Evolutionary conservation across 306 rosid genomes (phyloP).

Genomic region (Citrullus colocynthis): DNA sequence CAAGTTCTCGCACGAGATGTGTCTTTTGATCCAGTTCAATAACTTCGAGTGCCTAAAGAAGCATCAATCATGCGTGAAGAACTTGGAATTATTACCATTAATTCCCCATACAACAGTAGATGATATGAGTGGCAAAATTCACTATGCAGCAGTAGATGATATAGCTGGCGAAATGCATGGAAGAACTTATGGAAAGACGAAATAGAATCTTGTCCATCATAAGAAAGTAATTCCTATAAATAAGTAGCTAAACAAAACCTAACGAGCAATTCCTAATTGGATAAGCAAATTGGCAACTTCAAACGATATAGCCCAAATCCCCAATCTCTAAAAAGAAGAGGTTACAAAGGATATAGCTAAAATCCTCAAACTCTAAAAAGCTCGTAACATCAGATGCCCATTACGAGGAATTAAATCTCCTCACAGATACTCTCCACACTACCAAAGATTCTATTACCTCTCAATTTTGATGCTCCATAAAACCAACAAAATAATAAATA

Average conservation of each 20-base stretch:
- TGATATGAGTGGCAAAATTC: neutral
- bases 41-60: conserved; percentile 45
- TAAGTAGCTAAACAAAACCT: neutral
- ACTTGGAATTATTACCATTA: neutral
- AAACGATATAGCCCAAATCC: neutral
- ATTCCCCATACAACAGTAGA: neutral
- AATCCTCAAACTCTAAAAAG: neutral
- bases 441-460: neutral
- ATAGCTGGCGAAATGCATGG: neutral
- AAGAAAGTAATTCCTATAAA: neutral
- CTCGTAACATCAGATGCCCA: neutral
- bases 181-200: neutral
- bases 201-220: neutral
- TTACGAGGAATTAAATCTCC: neutral
- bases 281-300: neutral
- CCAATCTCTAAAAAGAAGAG: neutral
- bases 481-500: too few species aligned
- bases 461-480: too few species aligned
- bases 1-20: conserved; percentile 50
- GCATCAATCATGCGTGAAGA: neutral
- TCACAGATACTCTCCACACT: neutral
- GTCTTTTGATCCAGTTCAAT: conserved; percentile 44
- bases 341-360: too few species aligned
- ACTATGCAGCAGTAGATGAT: neutral
- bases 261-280: neutral